Evolutionary conservation across 2,329 filamentous ascomycete species (phyloP).

Genomic region (Trichoderma asperellum): DNA sequence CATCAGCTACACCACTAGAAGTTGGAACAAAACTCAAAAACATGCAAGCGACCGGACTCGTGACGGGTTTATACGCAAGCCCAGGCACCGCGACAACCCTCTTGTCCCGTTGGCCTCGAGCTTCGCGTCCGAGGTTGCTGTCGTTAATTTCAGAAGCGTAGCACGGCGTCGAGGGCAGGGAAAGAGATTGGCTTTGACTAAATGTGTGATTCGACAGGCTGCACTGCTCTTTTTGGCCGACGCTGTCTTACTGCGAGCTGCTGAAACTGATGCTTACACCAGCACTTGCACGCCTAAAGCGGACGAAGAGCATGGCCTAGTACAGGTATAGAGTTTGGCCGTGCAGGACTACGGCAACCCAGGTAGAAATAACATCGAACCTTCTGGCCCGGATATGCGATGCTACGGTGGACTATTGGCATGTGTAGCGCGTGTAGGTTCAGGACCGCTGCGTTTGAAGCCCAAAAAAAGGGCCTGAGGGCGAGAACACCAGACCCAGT

Average conservation of each 20-base stretch:
- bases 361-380: background rate
- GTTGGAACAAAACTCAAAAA: conserved; percentile 24
- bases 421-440: background rate
- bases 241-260: conserved; percentile 15
- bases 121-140: background rate
- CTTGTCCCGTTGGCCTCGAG: background rate
- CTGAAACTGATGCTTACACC: conserved; percentile 12
- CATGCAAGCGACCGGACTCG: conserved; percentile 15
- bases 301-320: background rate
- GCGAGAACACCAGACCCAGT: background rate
- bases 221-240: background rate
- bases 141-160: background rate
- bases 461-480: background rate
- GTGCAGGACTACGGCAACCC: background rate
- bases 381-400: background rate
- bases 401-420: background rate
- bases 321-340: background rate
- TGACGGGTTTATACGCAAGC: background rate
- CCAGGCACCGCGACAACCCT: background rate
- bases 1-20: background rate
- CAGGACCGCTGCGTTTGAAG: background rate
- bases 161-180: conserved; percentile 4
- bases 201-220: background rate
- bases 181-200: conserved; percentile 3
- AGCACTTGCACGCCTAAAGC: conserved; percentile 17